These are phyloP conservation scores for Phoma sp. DNA, from an alignment of 2,329 filamentous ascomycete genomes.

Conservation along the genomic window DNA sequence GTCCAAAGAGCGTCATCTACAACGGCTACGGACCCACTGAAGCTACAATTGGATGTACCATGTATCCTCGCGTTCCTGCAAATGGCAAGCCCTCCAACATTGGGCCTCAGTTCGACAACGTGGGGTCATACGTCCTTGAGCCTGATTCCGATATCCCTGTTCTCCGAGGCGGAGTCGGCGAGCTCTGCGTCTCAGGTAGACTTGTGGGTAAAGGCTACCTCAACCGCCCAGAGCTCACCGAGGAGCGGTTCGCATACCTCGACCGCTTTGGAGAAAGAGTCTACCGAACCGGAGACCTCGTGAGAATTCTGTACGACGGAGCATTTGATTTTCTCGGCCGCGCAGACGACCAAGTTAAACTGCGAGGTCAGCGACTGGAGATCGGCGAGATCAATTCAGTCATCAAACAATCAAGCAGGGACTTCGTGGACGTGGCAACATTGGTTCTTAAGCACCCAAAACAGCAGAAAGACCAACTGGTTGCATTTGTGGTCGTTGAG, in stretches of 20 bases:
- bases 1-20: conserved; percentile 79
- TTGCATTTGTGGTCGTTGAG: conserved; percentile 68
- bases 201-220: conserved; percentile 91
- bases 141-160: conserved; percentile 75
- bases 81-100: conserved; percentile 88
- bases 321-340: conserved; percentile 88
- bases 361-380: conserved; percentile 87
- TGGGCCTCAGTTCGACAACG: conserved; percentile 84
- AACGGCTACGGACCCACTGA: conserved; percentile 93
- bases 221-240: conserved; percentile 77
- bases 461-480: conserved; percentile 80
- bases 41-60: conserved; percentile 90
- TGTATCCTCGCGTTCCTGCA: conserved; percentile 79
- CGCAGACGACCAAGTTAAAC: conserved; percentile 89
- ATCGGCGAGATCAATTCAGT: conserved; percentile 90
- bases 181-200: conserved; percentile 86
- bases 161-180: conserved; percentile 78
- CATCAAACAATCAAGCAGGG: conserved; percentile 66
- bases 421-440: conserved; percentile 74
- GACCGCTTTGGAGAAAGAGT: conserved; percentile 57
- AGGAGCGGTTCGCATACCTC: conserved; percentile 75
- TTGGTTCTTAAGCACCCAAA: conserved; percentile 74
- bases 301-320: conserved; percentile 78
- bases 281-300: conserved; percentile 89
- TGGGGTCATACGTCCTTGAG: conserved; percentile 79